These are phyloP conservation scores for Plenodomus lindquistii DNA, from an alignment of 2,329 filamentous ascomycete species.

Conservation along the genomic window DNA sequence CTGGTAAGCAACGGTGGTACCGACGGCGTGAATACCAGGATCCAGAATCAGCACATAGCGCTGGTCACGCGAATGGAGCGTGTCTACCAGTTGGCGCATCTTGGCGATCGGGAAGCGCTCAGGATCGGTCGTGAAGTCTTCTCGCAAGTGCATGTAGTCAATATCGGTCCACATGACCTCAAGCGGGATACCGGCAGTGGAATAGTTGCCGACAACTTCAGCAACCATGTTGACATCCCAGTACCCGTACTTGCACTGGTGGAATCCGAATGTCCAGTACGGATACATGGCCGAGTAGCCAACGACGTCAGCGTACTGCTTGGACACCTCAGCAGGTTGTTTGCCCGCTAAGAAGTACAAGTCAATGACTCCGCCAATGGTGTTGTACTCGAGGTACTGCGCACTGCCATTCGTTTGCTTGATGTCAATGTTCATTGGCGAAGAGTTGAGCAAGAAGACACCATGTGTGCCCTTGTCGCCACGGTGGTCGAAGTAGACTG, in stretches of 20 bases:
- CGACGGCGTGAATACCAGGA: conserved; percentile 56
- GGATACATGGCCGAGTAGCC: conserved; percentile 55
- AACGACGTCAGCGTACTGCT: conserved; percentile 56
- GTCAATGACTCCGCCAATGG: conserved; percentile 75
- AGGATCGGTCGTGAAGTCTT: conserved; percentile 68
- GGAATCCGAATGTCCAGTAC: conserved; percentile 59
- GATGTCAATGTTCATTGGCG: conserved; percentile 72
- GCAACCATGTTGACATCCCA: conserved; percentile 66
- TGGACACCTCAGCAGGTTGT: conserved; percentile 51
- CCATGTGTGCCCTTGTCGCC: conserved; percentile 48
- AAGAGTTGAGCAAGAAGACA: conserved; percentile 41
- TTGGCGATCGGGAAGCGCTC: conserved; percentile 64
- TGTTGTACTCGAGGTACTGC: conserved; percentile 80
- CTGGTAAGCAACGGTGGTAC: conserved; percentile 61
- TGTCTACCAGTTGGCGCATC: conserved; percentile 67
- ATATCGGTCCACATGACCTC: conserved; percentile 78
- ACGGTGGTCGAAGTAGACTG: conserved; percentile 76
- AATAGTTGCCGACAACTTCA: conserved; percentile 70
- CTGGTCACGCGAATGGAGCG: conserved; percentile 69
- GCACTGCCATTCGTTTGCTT: conserved; percentile 62
- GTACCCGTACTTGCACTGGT: conserved; percentile 58
- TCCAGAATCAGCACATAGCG: conserved; percentile 81
- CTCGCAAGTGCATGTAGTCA: conserved; percentile 66
- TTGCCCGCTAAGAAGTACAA: conserved; percentile 58
- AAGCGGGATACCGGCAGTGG: conserved; percentile 65